Evolutionary conservation across 148 eudicot genomes (phyloP), one percentile per base, ranked within the genome.

Genomic region (Linanthus parryae): DNA sequence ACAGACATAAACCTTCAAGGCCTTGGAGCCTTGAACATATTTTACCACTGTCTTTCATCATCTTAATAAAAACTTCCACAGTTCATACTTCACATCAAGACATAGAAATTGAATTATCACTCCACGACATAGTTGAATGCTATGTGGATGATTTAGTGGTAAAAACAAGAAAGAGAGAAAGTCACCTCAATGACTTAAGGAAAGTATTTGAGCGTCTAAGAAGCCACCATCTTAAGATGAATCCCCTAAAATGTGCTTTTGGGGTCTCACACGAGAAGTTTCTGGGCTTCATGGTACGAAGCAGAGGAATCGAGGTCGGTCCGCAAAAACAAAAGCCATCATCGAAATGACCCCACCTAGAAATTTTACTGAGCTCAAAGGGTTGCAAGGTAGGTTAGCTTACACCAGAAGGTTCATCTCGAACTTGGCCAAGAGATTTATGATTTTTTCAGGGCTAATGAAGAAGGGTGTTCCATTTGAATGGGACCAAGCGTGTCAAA

Each of bases 341-440:
- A 1, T 3, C 2, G 34, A 48, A 20, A 48, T 48, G 52, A 24
- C 48, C 9, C 48, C 30, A 3, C 16, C 33, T 3, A 25, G 20
- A n/a, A 48, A 48, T 4, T 28, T 48, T 1, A 17, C 13, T 1
- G 34, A 27, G 18, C 16, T 48, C 1, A n/a, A 48, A 13, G 20
- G 52, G 1, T 13, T 48, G 14, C 52, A 27, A 48, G 34, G 33
- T n/a, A n/a, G n/a, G n/a, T n/a, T n/a, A n/a, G n/a, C n/a, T n/a
- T n/a, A n/a, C n/a, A n/a, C n/a, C n/a, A 47, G 52, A 26, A 47
- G 52, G 13, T 47, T 47, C 8, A 23, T 47, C 14, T 47, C 52
- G 14, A 47, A 47, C 8, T 14, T 26, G 30, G 52, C 52, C 14
- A 9, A 33, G 1, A 30, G 16, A 15, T 48, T 30, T 28, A 8